Base-by-base conservation (phyloP, 345 rosid genomes). In the Chamaenerion angustifolium region DNA sequence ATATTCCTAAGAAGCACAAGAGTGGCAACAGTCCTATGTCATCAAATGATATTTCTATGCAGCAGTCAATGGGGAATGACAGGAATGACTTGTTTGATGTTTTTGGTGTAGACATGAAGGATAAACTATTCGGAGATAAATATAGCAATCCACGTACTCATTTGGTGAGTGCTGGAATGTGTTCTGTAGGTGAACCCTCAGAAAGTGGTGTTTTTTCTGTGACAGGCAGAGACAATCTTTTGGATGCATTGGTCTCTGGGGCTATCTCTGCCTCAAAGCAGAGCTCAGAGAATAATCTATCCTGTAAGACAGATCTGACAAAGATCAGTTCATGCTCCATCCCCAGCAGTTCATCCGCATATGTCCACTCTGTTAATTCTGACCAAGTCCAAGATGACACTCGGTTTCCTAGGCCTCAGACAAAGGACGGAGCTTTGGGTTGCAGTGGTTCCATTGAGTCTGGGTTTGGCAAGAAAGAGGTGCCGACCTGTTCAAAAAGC, bases 211-310 rank as follows among this genome's bases (percentile, higher is more conserved):
- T 68, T 49, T 64, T 65, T 59, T 58, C 75, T 16, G 61, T 40
- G 10, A 31, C 51, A 48, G 80, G 70, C 31, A 55, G 67, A 16
- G 98, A 83, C 65, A 63, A 90, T 76, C 85, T 90, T 56, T 66
- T 90, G 69, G 98, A 83, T 66, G 98, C 98, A 10, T 89, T 90
- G 46, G 96, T 90, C 52, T 77, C 88, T 21, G 74, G 81, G 64
- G 80, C 73, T 18, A 56, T 61, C 23, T 68, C 79, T 50, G 62
- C 70, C 17, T 42, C 77, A 11, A 86, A 78, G 68, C 92, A 80
- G 77, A 73, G 67, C 56, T 75, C 83, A 1, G 83, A 82, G 40
- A 96, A 83, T 25, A 65, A 64, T 52, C 58, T 70, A 41, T 90
- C 98, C 0, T 72, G 88, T 64, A 66, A 67, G 61, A 79, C 90